These are phyloP conservation scores for Coemansia furcata DNA, from an alignment of 192 early-diverging fungal genomes.

Conservation along the genomic window DNA sequence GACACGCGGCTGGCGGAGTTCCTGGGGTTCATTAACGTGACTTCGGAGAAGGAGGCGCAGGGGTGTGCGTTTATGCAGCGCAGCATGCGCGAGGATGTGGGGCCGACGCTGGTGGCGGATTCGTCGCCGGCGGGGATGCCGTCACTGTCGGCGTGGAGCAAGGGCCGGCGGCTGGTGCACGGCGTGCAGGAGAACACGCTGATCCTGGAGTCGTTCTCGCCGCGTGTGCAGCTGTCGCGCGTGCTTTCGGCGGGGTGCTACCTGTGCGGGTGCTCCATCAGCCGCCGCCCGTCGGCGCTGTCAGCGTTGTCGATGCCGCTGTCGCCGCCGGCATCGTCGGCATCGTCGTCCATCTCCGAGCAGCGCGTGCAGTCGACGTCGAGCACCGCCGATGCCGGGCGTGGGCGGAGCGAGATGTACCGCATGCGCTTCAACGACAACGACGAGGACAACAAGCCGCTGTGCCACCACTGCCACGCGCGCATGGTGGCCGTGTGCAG, in stretches of 20 bases:
- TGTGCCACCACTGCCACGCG: slow-evolving; percentile 36
- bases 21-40: slow-evolving; percentile 33
- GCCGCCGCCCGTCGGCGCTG: neutral
- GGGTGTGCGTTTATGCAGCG: slow-evolving; percentile 40
- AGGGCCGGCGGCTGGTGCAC: slow-evolving; percentile 39
- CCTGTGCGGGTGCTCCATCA: slow-evolving; percentile 37
- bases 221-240: slow-evolving; percentile 19
- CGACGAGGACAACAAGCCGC: slow-evolving; percentile 45
- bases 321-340: slow-evolving; percentile 3
- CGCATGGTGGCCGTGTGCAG: slow-evolving; percentile 52
- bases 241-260: slow-evolving; percentile 44
- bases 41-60: slow-evolving; percentile 38
- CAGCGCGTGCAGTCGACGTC: slow-evolving; percentile 10
- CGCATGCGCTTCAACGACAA: slow-evolving; percentile 46
- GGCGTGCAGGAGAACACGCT: slow-evolving; percentile 42
- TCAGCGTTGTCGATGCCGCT: neutral
- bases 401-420: slow-evolving; percentile 21
- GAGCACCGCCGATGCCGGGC: neutral
- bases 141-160: slow-evolving; percentile 37
- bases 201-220: slow-evolving; percentile 40
- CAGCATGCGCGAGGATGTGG: slow-evolving; percentile 48
- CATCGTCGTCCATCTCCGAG: neutral
- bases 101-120: slow-evolving; percentile 37
- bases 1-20: slow-evolving; percentile 48
- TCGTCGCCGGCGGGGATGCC: slow-evolving; percentile 8